Conservation (phyloP, 768 basidiomycete genomes). For the Leccinellum albellum region DNA sequence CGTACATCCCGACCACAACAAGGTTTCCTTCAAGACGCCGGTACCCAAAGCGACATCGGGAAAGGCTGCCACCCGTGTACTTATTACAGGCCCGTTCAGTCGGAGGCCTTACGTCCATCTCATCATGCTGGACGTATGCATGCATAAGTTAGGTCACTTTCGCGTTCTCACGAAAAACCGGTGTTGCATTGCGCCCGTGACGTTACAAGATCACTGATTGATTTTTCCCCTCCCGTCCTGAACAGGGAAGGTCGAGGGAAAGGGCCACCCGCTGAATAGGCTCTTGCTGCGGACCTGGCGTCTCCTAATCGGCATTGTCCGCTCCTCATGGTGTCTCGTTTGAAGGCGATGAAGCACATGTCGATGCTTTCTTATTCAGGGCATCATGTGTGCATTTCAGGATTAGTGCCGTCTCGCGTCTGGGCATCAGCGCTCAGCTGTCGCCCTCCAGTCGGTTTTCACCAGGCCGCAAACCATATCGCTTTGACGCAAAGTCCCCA, state of each 20-base stretch:
- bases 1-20: not conserved
- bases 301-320: not conserved
- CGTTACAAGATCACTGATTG: not conserved
- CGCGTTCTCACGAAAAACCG: slow-evolving; percentile 40
- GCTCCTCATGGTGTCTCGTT: not conserved
- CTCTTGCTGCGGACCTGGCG: slow-evolving; percentile 46
- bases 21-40: slow-evolving; percentile 44
- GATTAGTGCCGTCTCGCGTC: not conserved
- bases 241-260: slow-evolving; percentile 46
- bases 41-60: slow-evolving; percentile 39
- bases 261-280: slow-evolving; percentile 43
- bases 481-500: not conserved
- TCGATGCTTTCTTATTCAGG: slow-evolving; percentile 23
- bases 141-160: not conserved
- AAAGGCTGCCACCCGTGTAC: not conserved
- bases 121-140: not conserved
- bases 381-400: slow-evolving; percentile 11
- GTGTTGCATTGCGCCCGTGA: slow-evolving; percentile 13
- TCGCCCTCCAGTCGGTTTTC: slow-evolving; percentile 2
- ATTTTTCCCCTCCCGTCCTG: not conserved
- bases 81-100: slow-evolving; percentile 41
- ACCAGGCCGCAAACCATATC: not conserved
- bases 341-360: slow-evolving; percentile 29
- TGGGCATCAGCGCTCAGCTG: slow-evolving; percentile 1
- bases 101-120: not conserved